Evolutionary conservation across 2,329 filamentous ascomycete genomes (phyloP).

Genomic region (Hypoxylon sp.): DNA sequence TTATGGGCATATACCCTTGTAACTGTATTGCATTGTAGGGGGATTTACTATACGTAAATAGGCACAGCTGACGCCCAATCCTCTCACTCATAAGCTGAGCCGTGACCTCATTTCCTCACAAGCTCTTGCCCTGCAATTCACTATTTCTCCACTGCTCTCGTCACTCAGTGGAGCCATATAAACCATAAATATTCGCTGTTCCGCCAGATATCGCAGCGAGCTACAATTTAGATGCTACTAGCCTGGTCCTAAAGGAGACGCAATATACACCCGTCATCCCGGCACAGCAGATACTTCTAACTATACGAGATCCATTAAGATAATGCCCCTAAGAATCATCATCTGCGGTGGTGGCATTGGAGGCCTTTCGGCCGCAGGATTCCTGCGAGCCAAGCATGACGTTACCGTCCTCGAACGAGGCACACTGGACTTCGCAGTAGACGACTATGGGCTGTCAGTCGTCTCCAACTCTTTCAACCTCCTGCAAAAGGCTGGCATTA

Average conservation of each 20-base stretch:
- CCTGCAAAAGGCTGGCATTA: slow-evolving; percentile 42
- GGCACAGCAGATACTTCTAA: background rate
- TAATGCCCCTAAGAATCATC: slow-evolving; percentile 44
- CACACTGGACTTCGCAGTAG: slow-evolving; percentile 32
- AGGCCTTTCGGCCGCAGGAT: slow-evolving; percentile 46
- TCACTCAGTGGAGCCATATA: background rate
- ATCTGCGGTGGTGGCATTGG: slow-evolving; percentile 46
- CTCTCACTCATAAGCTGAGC: background rate
- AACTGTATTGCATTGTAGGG: background rate
- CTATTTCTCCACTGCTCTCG: background rate
- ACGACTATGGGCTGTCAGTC: slow-evolving; percentile 45
- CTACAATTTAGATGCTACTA: background rate
- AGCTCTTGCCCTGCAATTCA: background rate
- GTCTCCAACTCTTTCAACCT: slow-evolving; percentile 45
- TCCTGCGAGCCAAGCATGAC: slow-evolving; percentile 43
- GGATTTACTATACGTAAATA: background rate
- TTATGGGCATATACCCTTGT: background rate
- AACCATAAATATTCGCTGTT: background rate
- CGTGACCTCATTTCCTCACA: background rate
- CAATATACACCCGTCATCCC: background rate
- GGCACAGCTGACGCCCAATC: background rate
- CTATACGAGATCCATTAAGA: background rate
- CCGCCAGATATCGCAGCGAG: background rate
- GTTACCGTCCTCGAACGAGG: slow-evolving; percentile 47
- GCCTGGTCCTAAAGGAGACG: background rate